Percentiles rank a stretch among this genome's conserved stretches.
phyloP scores from a whole-genome alignment of 352 stramenopile species.

The Phytophthora colocasiae region DNA sequence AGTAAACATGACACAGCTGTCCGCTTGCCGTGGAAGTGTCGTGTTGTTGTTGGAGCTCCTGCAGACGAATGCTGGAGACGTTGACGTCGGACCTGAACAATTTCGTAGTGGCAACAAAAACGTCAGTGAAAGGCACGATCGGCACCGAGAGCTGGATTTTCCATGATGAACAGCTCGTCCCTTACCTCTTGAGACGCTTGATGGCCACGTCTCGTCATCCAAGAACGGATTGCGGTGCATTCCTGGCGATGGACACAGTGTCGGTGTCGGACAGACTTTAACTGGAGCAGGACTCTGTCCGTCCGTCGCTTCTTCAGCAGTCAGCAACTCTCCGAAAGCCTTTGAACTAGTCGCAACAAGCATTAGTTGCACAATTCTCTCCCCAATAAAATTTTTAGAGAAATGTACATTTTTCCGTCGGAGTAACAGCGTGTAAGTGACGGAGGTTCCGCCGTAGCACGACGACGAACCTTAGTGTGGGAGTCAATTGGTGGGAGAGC shows the following conservation, averaged over 20 bases:
- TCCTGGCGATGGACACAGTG: conserved; percentile 29
- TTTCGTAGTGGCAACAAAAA: conserved; percentile 16
- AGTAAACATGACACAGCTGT: conserved; percentile 39
- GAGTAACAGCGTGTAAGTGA: conserved; percentile 69
- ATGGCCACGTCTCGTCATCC: conserved; percentile 27
- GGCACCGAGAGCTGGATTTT: conserved; percentile 28
- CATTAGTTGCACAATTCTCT: conserved; percentile 9
- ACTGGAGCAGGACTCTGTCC: conserved; percentile 9
- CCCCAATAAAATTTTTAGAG: not conserved
- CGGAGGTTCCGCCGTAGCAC: conserved; percentile 38
- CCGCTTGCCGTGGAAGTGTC: conserved; percentile 17
- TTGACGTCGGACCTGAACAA: conserved; percentile 35
- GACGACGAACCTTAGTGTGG: conserved; percentile 61
- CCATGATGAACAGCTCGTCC: conserved; percentile 7
- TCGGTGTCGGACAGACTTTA: conserved; percentile 34
- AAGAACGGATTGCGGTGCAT: conserved; percentile 37
- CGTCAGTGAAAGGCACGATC: conserved; percentile 23
- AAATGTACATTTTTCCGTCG: conserved; percentile 75
- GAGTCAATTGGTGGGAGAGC: conserved; percentile 45
- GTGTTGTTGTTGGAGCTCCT: conserved; percentile 37
- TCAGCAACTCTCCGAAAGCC: conserved; percentile 44
- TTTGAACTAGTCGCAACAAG: conserved; percentile 33
- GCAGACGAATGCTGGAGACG: conserved; percentile 25
- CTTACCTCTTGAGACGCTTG: conserved; percentile 35
- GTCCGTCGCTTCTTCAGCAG: conserved; percentile 32